These are phyloP conservation scores for Talaromyces sp. DNA, from an alignment of 2,329 filamentous ascomycete species.

Conservation along the genomic window DNA sequence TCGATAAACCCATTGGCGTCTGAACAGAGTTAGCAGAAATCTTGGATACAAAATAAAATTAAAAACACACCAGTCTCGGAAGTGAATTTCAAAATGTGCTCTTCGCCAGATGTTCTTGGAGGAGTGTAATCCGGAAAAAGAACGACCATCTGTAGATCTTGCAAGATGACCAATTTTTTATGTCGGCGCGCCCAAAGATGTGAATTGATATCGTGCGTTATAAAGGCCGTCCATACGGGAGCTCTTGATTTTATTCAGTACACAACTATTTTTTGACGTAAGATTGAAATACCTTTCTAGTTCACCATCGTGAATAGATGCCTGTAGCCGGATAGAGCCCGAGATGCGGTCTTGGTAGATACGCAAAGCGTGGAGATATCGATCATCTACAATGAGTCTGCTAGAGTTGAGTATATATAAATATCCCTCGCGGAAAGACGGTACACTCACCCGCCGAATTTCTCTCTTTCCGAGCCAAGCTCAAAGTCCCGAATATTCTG, in stretches of 20 bases:
- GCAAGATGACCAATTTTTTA: conserved; percentile 43
- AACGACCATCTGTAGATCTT: conserved; percentile 49
- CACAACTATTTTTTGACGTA: neutral
- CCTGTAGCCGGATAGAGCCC: conserved; percentile 52
- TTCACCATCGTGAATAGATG: conserved; percentile 50
- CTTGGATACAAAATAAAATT: conserved; percentile 8
- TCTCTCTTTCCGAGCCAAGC: conserved; percentile 42
- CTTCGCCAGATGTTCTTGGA: conserved; percentile 29
- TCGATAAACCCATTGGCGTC: conserved; percentile 37
- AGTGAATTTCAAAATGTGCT: conserved; percentile 38
- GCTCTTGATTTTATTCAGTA: conserved; percentile 30
- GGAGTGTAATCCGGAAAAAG: conserved; percentile 50
- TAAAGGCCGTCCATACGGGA: conserved; percentile 59
- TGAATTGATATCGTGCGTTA: conserved; percentile 45
- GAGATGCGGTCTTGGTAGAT: conserved; percentile 50
- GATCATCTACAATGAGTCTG: conserved; percentile 50
- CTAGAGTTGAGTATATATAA: neutral
- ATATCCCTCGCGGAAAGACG: neutral
- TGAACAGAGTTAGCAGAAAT: conserved; percentile 13
- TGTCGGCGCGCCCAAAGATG: conserved; percentile 46
- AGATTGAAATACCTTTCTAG: conserved; percentile 40
- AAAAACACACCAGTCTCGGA: conserved; percentile 25
- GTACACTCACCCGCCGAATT: conserved; percentile 46
- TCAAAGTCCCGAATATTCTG: conserved; percentile 46
- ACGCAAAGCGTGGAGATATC: conserved; percentile 51